phyloP scores from a whole-genome alignment of 306 rosid species.

The Aeschynomene evenia region DNA sequence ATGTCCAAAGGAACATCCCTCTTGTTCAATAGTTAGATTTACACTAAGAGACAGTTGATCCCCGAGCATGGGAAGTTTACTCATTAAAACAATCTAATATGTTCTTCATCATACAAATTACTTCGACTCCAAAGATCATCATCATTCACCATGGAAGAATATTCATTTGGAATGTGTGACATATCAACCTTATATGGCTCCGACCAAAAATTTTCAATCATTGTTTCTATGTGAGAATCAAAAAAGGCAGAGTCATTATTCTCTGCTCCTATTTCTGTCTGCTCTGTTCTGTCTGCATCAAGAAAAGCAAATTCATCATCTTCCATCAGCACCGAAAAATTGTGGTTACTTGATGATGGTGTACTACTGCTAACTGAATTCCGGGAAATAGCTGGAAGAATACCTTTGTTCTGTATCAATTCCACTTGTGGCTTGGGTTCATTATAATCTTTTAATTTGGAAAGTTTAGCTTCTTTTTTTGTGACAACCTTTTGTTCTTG shows the following conservation, averaged over 20 bases:
- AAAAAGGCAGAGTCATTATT: slow-evolving; percentile 4
- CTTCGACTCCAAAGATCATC: slow-evolving; percentile 20
- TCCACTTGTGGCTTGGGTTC: too few species aligned
- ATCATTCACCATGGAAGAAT: background rate
- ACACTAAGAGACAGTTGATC: background rate
- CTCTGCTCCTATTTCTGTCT: too few species aligned
- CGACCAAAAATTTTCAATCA: slow-evolving; percentile 31
- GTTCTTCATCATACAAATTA: background rate
- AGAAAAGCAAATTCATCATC: slow-evolving; percentile 43
- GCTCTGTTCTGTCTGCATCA: background rate
- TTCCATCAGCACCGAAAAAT: slow-evolving; percentile 10
- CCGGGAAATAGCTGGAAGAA: background rate
- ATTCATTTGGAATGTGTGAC: slow-evolving; percentile 11
- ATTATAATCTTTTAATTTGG: background rate
- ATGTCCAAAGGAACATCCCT: too few species aligned
- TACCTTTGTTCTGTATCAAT: background rate
- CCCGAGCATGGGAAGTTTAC: background rate
- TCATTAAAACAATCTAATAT: background rate
- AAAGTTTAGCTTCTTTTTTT: background rate
- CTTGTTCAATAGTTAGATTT: too few species aligned
- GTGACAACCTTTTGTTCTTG: background rate
- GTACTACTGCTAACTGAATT: background rate
- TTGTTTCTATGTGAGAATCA: background rate
- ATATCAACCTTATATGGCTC: slow-evolving; percentile 17
- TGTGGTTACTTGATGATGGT: background rate